Base-by-base conservation (phyloP, 768 basidiomycete species). In the Kwoniella europaea region DNA sequence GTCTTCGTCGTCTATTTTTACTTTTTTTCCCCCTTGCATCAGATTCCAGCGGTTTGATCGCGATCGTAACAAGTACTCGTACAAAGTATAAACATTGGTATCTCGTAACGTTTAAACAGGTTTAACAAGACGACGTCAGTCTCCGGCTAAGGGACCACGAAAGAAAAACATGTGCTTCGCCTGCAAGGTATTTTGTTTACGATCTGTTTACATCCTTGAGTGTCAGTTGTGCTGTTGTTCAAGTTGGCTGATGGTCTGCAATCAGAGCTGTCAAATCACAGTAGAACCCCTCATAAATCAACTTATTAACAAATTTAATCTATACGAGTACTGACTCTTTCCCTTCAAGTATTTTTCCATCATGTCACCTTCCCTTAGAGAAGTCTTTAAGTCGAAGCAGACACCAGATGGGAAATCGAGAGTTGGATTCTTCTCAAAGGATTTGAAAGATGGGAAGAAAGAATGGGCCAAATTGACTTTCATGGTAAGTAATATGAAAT, bases 401-500 rank as follows among this genome's bases (percentile, higher is more conserved):
- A 69, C 68, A 13, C 71, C 76, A 53, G 77, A 74, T 67, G 79
- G 78, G 3, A 66, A 58, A 42, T 46, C 42, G 0, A 62, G 77
- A 42, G 57, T 72, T 29, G 76, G 75, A 0, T 68, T 76, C 13
- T 79, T 71, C 59, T 63, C 73, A 20, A 53, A 65, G 1, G 69
- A 74, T 12, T 22, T 79, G 18, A 71, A 69, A 46, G 42, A 75
- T 13, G 76, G 72, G 53, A 69, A 78, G 50, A 78, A 76, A 68
- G 59, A 57, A 56, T 75, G 74, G 73, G 53, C 71, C 12, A 81
- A 79, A 57, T 71, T 79, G 60, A 62, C 72, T 10, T 65, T 72
- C 6, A 54, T 73, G 67, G 76, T 77, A 4, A 16, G 41, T 13
- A 63, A 20, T 27, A 1, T 46, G 24, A 22, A 18, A 61, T 10